These are phyloP conservation scores for Penicillium digitatum DNA, from an alignment of 2,329 filamentous ascomycete genomes.

Conservation along the genomic window DNA sequence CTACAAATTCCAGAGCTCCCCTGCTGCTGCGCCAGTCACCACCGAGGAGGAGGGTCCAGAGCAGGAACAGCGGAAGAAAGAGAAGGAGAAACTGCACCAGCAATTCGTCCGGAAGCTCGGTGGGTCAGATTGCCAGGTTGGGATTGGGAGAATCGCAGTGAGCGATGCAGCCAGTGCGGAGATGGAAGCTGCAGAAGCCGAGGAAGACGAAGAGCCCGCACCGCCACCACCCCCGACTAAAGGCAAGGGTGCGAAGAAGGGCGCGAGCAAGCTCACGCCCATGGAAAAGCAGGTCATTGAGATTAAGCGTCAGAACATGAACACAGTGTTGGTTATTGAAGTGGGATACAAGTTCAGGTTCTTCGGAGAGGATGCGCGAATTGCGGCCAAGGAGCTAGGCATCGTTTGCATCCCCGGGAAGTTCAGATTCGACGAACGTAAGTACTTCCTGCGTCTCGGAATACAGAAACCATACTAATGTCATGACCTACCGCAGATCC, in stretches of 20 bases:
- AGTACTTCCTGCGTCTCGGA: conserved; percentile 26
- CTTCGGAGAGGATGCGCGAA: conserved; percentile 89
- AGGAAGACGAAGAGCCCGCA: conserved; percentile 49
- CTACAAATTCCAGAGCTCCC: conserved; percentile 56
- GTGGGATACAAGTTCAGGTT: conserved; percentile 98
- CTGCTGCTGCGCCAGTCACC: conserved; percentile 37
- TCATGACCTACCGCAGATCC: conserved; percentile 51
- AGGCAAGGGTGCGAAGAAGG: conserved; percentile 60
- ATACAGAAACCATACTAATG: conserved; percentile 17
- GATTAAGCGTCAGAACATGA: conserved; percentile 86
- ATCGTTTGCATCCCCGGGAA: conserved; percentile 98
- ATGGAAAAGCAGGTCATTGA: conserved; percentile 92
- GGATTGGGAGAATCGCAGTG: conserved; percentile 58
- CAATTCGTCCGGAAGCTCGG: conserved; percentile 90
- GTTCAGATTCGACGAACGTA: conserved; percentile 84
- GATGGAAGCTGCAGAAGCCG: conserved; percentile 58
- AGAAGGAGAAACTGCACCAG: conserved; percentile 69
- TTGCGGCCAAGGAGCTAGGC: conserved; percentile 82
- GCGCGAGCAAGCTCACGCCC: conserved; percentile 80
- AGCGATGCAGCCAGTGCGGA: conserved; percentile 52
- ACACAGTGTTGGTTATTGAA: conserved; percentile 86
- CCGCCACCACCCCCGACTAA: conserved; percentile 45
- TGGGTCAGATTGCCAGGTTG: conserved; percentile 72
- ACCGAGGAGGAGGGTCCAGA: conserved; percentile 38
- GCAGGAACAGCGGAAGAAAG: conserved; percentile 51